These are phyloP conservation scores for Auxenochlorella pyrenoidosa DNA, from an alignment of 139 green algal genomes.

Conservation along the genomic window DNA sequence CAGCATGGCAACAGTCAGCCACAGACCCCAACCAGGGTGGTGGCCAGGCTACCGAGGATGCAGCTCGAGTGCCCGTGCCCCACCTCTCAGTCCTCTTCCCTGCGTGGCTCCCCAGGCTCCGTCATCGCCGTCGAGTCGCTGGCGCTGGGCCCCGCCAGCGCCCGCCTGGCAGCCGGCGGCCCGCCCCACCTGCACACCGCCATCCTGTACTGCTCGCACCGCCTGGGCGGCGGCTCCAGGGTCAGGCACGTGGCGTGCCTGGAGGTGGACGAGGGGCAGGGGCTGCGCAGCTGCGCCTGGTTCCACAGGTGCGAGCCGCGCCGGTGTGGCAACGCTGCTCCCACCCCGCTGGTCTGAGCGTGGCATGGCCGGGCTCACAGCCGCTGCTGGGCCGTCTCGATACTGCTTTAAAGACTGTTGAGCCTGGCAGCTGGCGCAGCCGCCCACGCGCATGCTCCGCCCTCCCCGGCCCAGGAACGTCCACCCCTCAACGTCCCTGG, in stretches of 20 bases:
- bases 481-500: conserved; percentile 10
- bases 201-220: conserved; percentile 5
- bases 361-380: too few species aligned
- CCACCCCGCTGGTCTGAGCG: too few species aligned
- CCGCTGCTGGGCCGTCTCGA: too few species aligned
- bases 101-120: not conserved
- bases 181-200: not conserved
- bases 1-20: too few species aligned
- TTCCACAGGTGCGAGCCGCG: conserved; percentile 10
- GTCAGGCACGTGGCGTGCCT: conserved; percentile 23
- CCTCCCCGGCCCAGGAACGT: conserved; percentile 10
- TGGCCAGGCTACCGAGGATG: too few species aligned
- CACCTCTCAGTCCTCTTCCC: too few species aligned
- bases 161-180: not conserved
- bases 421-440: not conserved
- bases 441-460: not conserved
- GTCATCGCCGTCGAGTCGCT: not conserved
- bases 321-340: too few species aligned
- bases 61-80: too few species aligned
- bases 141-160: conserved; percentile 4
- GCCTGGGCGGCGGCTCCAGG: not conserved
- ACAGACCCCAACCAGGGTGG: too few species aligned
- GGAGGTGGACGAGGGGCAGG: not conserved
- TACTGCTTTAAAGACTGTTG: too few species aligned
- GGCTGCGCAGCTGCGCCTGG: conserved; percentile 5